Evolutionary conservation across 2,329 filamentous ascomycete species (phyloP).

Genomic region (Paraconiothyrium sp.): DNA sequence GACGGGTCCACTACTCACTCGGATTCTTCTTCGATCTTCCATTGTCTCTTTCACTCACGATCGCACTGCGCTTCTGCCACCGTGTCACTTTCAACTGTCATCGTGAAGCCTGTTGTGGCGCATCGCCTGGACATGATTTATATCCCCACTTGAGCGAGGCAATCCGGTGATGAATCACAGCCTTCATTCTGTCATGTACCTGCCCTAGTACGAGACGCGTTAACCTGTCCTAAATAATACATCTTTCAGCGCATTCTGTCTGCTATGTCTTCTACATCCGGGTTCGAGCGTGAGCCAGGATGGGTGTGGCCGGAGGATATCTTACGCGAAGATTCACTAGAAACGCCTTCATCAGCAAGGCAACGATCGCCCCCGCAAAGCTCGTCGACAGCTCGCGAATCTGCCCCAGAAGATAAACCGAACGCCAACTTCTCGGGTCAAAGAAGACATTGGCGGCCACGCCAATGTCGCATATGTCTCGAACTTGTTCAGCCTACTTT

Average conservation of each 20-base stretch:
- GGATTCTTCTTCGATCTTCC: conserved; percentile 29
- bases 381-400: conserved; percentile 24
- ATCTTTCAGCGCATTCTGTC: conserved; percentile 8
- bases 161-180: conserved; percentile 22
- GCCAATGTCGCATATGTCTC: conserved; percentile 89
- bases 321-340: conserved; percentile 43
- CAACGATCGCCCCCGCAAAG: conserved; percentile 27
- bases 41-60: conserved; percentile 23
- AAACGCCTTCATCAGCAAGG: conserved; percentile 28
- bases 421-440: conserved; percentile 32
- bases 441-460: conserved; percentile 68
- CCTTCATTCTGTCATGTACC: conserved; percentile 27
- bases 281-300: conserved; percentile 51
- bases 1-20: conserved; percentile 16
- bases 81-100: conserved; percentile 37
- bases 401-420: conserved; percentile 21
- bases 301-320: conserved; percentile 60
- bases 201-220: conserved; percentile 34
- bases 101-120: conserved; percentile 16
- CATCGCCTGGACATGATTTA: conserved; percentile 11
- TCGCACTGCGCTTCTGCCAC: conserved; percentile 35
- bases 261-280: conserved; percentile 54
- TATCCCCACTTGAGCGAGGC: background rate
- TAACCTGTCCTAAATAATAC: conserved; percentile 24
- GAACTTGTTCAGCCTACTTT: conserved; percentile 74